Evolutionary conservation across 257 asterid species (phyloP), one percentile per base, ranked within the genome.

Genomic region (Osmanthus fragrans): DNA sequence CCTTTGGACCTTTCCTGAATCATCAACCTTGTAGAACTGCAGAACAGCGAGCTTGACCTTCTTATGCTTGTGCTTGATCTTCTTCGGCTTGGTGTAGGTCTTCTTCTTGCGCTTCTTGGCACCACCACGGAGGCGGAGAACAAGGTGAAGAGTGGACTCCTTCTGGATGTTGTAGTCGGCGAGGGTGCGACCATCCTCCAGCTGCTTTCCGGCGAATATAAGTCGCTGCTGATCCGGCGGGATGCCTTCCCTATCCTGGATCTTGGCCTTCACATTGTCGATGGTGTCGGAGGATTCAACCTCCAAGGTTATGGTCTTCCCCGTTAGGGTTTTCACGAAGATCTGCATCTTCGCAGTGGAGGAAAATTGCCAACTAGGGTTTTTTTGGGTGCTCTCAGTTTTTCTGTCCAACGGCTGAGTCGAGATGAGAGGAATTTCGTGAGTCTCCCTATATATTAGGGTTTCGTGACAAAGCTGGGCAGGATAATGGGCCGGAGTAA

Each of bases 241-340:
- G 37, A 71, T 71, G 63, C 75, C 75, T 16, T 71, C 75, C 64
- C 45, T 71, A 29, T 71, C 75, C 64, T 71, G 75, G 23, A 71
- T 71, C 75, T 71, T 71, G 9, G 75, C 75, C 64, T 71, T 71
- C 75, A 71, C 75, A 25, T 71, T 71, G 75, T 71, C 75, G 64
- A 71, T 71, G 9, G 75, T 71, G 64, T 71, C 75, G 4, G 75
- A 71, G 64, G 75, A 71, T 42, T 71, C 75, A 12, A 71, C 75
- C 75, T 71, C 75, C 12, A 71, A n/a, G 64, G 75, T 71, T 21
- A 71, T 71, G 12, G 75, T 71, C 19, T 71, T 71, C 13, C 75
- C 75, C 23, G 75, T 71, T 40, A 71, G 63, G 23, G 75, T 71
- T 71, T 71, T 71, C 75, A 71, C 75, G 75, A 71, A 71, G 75